phyloP scores from a whole-genome alignment of 2,329 filamentous ascomycete genomes.

The Pseudogymnoascus sp. region DNA sequence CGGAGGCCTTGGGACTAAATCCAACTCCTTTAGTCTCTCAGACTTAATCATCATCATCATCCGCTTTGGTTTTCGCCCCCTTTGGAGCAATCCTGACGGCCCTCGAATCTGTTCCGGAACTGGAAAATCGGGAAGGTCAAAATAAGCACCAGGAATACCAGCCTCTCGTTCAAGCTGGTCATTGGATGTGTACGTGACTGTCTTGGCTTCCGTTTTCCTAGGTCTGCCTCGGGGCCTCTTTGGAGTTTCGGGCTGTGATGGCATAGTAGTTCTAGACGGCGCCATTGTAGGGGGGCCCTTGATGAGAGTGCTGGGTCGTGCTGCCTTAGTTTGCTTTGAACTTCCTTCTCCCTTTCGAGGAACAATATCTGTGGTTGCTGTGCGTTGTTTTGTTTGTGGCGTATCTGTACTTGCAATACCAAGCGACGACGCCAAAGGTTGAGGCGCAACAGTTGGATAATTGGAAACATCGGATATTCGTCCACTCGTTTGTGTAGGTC shows the following conservation, averaged over 20 bases:
- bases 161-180: constrained; percentile 18
- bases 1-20: constrained; percentile 10
- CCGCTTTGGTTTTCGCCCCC: constrained; percentile 7
- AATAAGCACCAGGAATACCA: constrained; percentile 19
- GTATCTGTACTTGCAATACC: background rate
- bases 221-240: constrained; percentile 1
- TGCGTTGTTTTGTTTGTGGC: background rate
- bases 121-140: constrained; percentile 13
- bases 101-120: constrained; percentile 1
- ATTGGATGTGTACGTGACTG: background rate
- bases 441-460: background rate
- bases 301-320: background rate
- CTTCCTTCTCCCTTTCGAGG: background rate
- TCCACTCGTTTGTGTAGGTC: constrained; percentile 7
- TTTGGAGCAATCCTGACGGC: background rate
- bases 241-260: background rate
- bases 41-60: constrained; percentile 18
- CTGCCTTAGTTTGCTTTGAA: background rate
- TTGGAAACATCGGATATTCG: background rate
- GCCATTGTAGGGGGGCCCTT: background rate
- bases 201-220: background rate
- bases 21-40: constrained; percentile 13
- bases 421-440: background rate
- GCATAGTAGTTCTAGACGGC: background rate
- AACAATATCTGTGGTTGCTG: background rate